phyloP scores from a whole-genome alignment of 768 basidiomycete species.

The Phylloporus sp. region DNA sequence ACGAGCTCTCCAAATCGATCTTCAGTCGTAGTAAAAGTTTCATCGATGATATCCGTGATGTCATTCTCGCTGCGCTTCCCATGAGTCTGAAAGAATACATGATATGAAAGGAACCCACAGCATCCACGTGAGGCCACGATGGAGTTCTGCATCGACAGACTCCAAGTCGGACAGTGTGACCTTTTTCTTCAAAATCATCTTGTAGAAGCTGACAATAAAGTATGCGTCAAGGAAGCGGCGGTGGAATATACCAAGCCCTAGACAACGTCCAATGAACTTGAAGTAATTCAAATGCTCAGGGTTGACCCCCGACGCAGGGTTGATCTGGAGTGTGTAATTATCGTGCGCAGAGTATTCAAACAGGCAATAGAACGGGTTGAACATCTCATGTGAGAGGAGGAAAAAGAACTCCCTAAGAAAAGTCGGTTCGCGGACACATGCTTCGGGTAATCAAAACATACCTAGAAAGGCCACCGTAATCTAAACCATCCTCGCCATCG shows the following conservation, averaged over 20 bases:
- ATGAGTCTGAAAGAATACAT: conserved; percentile 8
- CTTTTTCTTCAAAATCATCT: conserved; percentile 99
- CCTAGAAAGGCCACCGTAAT: conserved; percentile 98
- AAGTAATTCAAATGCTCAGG: conserved; percentile 99
- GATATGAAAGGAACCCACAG: conserved; percentile 53
- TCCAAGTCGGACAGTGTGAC: conserved; percentile 91
- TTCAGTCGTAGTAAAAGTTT: conserved; percentile 95
- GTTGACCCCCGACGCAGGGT: conserved; percentile 96
- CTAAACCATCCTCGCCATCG: conserved; percentile 97
- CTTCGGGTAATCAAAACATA: conserved; percentile 34
- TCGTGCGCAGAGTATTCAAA: conserved; percentile 99
- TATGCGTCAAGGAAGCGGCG: conserved; percentile 98
- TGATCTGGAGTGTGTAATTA: conserved; percentile 99
- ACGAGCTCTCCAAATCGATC: conserved; percentile 99
- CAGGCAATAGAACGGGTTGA: conserved; percentile 99
- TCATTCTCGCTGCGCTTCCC: conserved; percentile 78
- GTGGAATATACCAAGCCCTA: conserved; percentile 98
- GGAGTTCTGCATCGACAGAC: conserved; percentile 92
- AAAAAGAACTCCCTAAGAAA: conserved; percentile 94
- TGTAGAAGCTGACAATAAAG: conserved; percentile 99
- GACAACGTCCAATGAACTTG: conserved; percentile 97
- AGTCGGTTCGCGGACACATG: conserved; percentile 5
- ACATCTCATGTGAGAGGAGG: conserved; percentile 99
- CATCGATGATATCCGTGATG: conserved; percentile 96
- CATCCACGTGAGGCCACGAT: conserved; percentile 98